Evolutionary conservation across 2,329 filamentous ascomycete species (phyloP).

Genomic region (Scorias spongiosa): DNA sequence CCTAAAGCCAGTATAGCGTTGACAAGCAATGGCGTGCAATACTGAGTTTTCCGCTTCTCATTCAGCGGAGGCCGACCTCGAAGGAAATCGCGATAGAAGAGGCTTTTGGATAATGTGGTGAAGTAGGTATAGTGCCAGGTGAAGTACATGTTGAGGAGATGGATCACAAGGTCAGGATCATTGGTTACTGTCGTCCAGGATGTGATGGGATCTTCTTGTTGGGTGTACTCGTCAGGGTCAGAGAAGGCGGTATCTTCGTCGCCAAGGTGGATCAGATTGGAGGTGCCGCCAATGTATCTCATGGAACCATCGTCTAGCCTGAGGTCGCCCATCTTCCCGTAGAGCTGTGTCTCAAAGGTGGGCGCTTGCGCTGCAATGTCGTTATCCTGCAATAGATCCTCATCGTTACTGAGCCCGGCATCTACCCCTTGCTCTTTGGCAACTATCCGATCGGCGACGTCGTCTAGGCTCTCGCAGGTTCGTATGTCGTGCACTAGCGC

Average conservation of each 20-base stretch:
- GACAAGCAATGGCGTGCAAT: slow-evolving; percentile 80
- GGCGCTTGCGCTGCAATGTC: slow-evolving; percentile 24
- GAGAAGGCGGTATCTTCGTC: slow-evolving; percentile 26
- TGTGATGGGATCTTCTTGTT: slow-evolving; percentile 53
- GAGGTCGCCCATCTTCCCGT: slow-evolving; percentile 85
- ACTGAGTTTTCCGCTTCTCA: slow-evolving; percentile 42
- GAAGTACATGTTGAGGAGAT: slow-evolving; percentile 95
- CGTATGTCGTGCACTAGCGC: slow-evolving; percentile 74
- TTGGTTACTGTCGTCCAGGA: slow-evolving; percentile 81
- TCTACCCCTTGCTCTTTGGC: slow-evolving; percentile 36
- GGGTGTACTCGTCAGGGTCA: slow-evolving; percentile 29
- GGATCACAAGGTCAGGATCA: slow-evolving; percentile 63
- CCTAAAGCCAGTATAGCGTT: slow-evolving; percentile 88
- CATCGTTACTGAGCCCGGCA: slow-evolving; percentile 28
- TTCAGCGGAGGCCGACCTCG: slow-evolving; percentile 46
- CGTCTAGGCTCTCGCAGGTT: slow-evolving; percentile 61
- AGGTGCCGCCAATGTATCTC: slow-evolving; percentile 86
- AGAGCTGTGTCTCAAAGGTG: slow-evolving; percentile 61
- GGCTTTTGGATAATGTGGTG: slow-evolving; percentile 67
- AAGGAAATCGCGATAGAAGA: slow-evolving; percentile 78
- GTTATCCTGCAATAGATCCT: slow-evolving; percentile 12
- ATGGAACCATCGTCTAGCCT: slow-evolving; percentile 75
- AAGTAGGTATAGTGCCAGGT: slow-evolving; percentile 97
- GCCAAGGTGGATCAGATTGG: slow-evolving; percentile 73
- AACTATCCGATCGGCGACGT: slow-evolving; percentile 45